Base-by-base conservation (phyloP, 352 stramenopile genomes). In the Pythium phragmitis region DNA sequence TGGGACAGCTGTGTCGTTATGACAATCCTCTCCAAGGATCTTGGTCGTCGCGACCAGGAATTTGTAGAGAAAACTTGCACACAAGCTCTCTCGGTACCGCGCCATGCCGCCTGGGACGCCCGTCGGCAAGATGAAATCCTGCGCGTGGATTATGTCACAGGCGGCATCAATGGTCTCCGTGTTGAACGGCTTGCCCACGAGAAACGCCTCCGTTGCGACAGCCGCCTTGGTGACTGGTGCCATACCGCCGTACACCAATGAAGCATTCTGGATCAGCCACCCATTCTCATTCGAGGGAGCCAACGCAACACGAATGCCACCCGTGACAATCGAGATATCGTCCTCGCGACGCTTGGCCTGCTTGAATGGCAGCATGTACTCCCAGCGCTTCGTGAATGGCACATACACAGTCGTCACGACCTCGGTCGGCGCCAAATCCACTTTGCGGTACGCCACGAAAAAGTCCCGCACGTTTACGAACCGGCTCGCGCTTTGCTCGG, bases 251-350 rank as follows among this genome's bases (percentile, higher is more conserved):
- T 84, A 92, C 43, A 89, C 77, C 16, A 82, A 42, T 12, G 80
- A 87, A 1, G 76, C 79, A 41, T 88, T 73, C 2, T 72, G 47
- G 34, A 92, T 89, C 3, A 72, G 91, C 73, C 85, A 98, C 12
- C 16, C 80, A 68, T 53, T 84, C 37, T 82, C 72, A 3, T 1
- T 41, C 14, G 42, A 45, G 26, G 60, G 60, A 28, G 23, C 33
- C 9, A 98, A 68, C 36, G 77, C 71, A 4, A 99, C 80, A 11
- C 89, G 85, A 70, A 99, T 97, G 16, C 93, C 93, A 3, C 85
- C 83, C 2, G 95, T 99, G 45, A 99, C 96, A 66, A 99, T 99
- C 63, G 83, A 97, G 55, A 99, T 99, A 71, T 99, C 96, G 75
- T 99, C 96, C 73, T 99, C 96, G 17, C 96, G 78, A 37, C 96